These are phyloP conservation scores for Pythium rishiriense DNA, from an alignment of 352 stramenopile genomes.

Conservation along the genomic window DNA sequence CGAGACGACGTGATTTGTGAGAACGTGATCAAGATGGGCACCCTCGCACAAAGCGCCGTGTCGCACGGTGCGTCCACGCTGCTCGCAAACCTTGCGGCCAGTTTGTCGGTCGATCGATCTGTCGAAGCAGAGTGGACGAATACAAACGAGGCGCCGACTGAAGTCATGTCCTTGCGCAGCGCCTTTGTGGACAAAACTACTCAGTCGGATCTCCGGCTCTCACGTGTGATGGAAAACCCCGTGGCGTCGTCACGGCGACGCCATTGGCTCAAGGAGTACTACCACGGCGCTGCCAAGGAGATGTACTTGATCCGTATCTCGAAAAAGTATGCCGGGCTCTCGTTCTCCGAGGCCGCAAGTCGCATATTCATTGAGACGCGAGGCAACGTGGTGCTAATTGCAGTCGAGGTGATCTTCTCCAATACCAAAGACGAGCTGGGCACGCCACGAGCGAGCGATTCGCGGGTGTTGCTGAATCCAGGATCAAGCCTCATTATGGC, in stretches of 20 bases:
- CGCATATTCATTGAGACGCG: constrained; percentile 69
- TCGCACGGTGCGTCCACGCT: constrained; percentile 83
- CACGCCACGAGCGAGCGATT: constrained; percentile 35
- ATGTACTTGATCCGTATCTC: constrained; percentile 85
- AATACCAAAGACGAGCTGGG: constrained; percentile 30
- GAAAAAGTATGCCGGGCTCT: constrained; percentile 71
- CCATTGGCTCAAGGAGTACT: constrained; percentile 76
- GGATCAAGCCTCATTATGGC: constrained; percentile 72
- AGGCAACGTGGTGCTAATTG: constrained; percentile 75
- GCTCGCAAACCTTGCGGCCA: constrained; percentile 81
- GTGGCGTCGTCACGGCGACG: constrained; percentile 5
- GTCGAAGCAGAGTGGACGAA: constrained; percentile 13
- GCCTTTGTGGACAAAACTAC: constrained; percentile 27
- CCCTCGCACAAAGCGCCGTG: constrained; percentile 74
- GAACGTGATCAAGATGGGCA: constrained; percentile 88
- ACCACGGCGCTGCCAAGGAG: constrained; percentile 74
- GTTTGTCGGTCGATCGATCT: constrained; percentile 57
- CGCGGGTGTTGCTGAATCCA: constrained; percentile 76
- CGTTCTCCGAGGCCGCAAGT: constrained; percentile 59
- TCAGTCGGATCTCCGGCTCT: constrained; percentile 14
- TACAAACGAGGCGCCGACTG: not conserved
- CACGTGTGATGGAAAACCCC: constrained; percentile 6
- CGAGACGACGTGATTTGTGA: constrained; percentile 85
- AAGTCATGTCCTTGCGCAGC: constrained; percentile 25
- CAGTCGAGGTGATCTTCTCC: constrained; percentile 73